Evolutionary conservation across 352 stramenopile species (phyloP), one percentile per base, ranked within the genome.

Genomic region (Globisporangium nunn): DNA sequence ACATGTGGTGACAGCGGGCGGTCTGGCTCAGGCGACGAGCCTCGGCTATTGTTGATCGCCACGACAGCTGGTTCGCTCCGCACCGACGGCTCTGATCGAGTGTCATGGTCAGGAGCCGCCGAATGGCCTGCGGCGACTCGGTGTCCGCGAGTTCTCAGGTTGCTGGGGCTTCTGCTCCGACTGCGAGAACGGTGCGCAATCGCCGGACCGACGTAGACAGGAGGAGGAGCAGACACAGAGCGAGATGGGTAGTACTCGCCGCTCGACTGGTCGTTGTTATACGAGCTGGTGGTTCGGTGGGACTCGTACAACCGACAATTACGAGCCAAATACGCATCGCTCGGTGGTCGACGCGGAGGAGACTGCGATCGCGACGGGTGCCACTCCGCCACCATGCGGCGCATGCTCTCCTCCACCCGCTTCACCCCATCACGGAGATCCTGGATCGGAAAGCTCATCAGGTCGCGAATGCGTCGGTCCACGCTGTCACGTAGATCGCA

Each of bases 91-190:
- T 59, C 47, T 14, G 28, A 14, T 41, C 44, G 43, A 2, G 14
- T 18, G 11, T 3, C 29, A 7, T 23, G 23, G 23, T 14, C 15
- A 33, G 10, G 50, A 31, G 31, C 33, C 31, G 5, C 17, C 31
- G 18, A 49, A 15, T 18, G 44, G n/a, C 11, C 44, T 31, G 44
- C 5, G 0, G 18, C 14, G 18, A 10, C 4, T 37, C 28, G 52
- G 8, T 53, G 28, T 6, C 8, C 8, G 15, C 14, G 40, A 4
- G 17, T n/a, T 35, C 15, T 6, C n/a, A 15, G 39, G 43, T 23
- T 47, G 52, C 39, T 35, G 15, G 10, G 43, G 41, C 72, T 78
- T 12, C 64, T 64, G 64, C 67, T 75, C 5, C 66, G 61, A 41
- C 63, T 70, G 1, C 56, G 59, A 6, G 50, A 54, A 6, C 18